Evolutionary conservation across 768 basidiomycete genomes (phyloP).

Genomic region (Amanita rubescens): DNA sequence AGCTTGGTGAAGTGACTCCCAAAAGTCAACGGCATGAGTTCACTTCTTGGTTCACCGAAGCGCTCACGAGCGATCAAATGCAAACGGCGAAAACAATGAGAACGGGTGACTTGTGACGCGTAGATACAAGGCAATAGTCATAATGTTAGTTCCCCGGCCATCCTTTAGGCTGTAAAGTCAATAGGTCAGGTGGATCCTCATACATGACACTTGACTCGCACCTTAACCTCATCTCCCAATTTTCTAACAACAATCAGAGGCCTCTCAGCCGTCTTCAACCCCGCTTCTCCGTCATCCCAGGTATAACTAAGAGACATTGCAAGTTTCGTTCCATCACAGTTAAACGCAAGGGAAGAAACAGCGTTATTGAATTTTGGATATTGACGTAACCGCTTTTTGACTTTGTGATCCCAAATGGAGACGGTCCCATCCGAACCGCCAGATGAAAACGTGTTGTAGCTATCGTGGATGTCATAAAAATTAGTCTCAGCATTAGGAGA

Average conservation of each 20-base stretch:
- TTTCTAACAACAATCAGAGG: conserved; percentile 56
- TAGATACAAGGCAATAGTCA: not conserved
- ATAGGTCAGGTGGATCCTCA: not conserved
- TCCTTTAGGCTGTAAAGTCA: conserved; percentile 8
- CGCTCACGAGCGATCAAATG: no score
- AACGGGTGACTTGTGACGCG: not conserved
- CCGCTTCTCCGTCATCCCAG: conserved; percentile 82
- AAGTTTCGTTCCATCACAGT: conserved; percentile 72
- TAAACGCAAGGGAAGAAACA: conserved; percentile 79
- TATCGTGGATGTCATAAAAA: conserved; percentile 18
- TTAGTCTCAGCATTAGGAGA: not conserved
- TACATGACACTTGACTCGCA: conserved; percentile 14
- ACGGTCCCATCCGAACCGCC: conserved; percentile 93
- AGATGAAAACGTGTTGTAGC: conserved; percentile 91
- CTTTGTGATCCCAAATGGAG: conserved; percentile 95
- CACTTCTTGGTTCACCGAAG: no score
- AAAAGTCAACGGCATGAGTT: not conserved
- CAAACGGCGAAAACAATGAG: no score
- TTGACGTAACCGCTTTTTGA: conserved; percentile 91
- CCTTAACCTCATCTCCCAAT: conserved; percentile 76
- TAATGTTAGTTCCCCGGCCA: conserved; percentile 3
- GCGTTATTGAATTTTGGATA: conserved; percentile 72
- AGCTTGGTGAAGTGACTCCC: not conserved
- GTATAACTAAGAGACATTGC: conserved; percentile 85
- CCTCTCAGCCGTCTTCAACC: conserved; percentile 53